Evolutionary conservation across 2,329 filamentous ascomycete genomes (phyloP), one percentile per base, ranked within the genome.

Genomic region (Xylariaceae sp.): DNA sequence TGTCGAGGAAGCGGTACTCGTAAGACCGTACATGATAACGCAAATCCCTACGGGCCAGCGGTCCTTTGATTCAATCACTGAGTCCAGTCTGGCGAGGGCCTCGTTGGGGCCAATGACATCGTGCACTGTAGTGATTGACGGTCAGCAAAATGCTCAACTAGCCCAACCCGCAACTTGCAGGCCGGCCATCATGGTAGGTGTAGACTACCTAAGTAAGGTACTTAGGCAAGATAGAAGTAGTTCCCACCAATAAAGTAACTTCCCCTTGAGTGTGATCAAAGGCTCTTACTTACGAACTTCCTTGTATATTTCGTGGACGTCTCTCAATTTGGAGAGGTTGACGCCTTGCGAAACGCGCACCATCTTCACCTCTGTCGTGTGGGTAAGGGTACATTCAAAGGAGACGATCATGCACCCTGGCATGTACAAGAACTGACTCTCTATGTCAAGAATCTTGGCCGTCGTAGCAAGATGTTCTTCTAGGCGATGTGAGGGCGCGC

Each of bases 401-500:
- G 85, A 88, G 52, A 93, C 81, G 39, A 94, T 82, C 88, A 94
- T 94, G 49, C 84, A 90, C 0, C 84, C 84, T 0, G 88, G 87
- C 23, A 94, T 77, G 53, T 94, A 94, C 17, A 94, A 63, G 45
- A 90, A 94, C 50, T 93, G 85, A 4, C 80, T 81, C 43, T 93
- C 83, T 12, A 94, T 87, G 54, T 87, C 83, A 19, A 94, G 70
- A 1, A 89, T 83, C n/a, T 83, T 73, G 2, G 87, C 80, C 4
- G 83, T 85, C 82, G 88, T 92, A 42, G 73, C 79, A 74, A 94
- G 83, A 57, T 93, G 93, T 53, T 93, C 82, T 56, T 94, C 88
- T 14, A 94, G 65, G 7, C 88, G 77, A 62, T 94, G 88, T 0
- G 87, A 92, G 1, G 88, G 88, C 1, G 88, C 88, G 14, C 88